phyloP scores from a whole-genome alignment of 2,329 filamentous ascomycete species.

The Passalora sequoiae region DNA sequence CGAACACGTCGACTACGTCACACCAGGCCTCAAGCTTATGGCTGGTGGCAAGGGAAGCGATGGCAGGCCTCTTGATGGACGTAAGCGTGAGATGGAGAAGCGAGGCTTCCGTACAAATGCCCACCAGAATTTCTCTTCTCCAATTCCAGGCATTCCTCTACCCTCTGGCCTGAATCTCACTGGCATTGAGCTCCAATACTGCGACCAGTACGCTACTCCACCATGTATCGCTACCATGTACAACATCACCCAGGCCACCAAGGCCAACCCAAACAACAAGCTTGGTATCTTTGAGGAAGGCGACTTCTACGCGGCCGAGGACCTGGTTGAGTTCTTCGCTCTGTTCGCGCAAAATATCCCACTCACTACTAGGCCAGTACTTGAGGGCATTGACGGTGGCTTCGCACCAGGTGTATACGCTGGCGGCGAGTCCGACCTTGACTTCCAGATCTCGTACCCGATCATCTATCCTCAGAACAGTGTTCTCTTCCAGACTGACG shows the following conservation, averaged over 20 bases:
- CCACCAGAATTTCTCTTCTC: slow-evolving; percentile 17
- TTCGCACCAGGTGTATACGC: slow-evolving; percentile 28
- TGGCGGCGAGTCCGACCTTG: slow-evolving; percentile 37
- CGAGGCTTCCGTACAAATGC: slow-evolving; percentile 14
- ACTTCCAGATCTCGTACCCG: slow-evolving; percentile 24
- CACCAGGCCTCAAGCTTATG: slow-evolving; percentile 49
- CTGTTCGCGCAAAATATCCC: slow-evolving; percentile 20
- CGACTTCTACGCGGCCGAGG: slow-evolving; percentile 43
- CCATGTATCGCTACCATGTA: slow-evolving; percentile 33
- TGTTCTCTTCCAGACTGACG: slow-evolving; percentile 42
- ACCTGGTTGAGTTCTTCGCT: slow-evolving; percentile 47
- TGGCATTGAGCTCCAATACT: slow-evolving; percentile 10
- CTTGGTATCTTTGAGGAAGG: slow-evolving; percentile 43
- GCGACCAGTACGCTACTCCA: slow-evolving; percentile 24
- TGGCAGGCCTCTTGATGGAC: slow-evolving; percentile 8
- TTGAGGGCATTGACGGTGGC: slow-evolving; percentile 22
- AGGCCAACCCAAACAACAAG: slow-evolving; percentile 41
- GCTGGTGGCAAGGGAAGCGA: slow-evolving; percentile 18
- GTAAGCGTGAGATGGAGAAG: slow-evolving; percentile 16
- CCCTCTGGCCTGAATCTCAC: slow-evolving; percentile 12
- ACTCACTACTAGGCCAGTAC: slow-evolving; percentile 29
- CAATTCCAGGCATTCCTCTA: slow-evolving; percentile 3
- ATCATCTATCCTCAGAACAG: slow-evolving; percentile 49
- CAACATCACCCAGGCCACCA: slow-evolving; percentile 39
- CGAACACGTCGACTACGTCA: slow-evolving; percentile 53